Percentiles rank a stretch among this genome's conserved stretches.
Conservation (phyloP, 805 yeast species). For the Pichia thaimueangensis region DNA sequence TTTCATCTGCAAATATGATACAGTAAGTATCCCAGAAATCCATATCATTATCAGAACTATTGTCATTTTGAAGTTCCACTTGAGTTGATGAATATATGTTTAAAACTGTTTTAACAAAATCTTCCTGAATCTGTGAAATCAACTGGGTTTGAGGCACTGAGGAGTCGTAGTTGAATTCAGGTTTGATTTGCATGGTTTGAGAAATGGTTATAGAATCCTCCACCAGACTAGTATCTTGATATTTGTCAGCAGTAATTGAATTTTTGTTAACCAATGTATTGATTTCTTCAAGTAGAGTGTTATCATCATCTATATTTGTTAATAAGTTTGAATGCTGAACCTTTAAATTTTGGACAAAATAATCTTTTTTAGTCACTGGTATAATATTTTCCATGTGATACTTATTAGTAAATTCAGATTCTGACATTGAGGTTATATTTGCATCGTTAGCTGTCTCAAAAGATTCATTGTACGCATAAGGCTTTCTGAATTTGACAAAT, state of each 20-base stretch:
- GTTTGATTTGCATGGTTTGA: no score
- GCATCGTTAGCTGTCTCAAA: conserved; percentile 7
- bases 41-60: not conserved
- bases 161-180: conserved; percentile 7
- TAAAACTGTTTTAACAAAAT: not conserved
- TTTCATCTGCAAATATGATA: not conserved
- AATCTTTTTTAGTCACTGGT: conserved; percentile 15
- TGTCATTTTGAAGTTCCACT: not conserved
- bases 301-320: conserved; percentile 1
- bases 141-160: conserved; percentile 1
- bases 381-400: conserved; percentile 1
- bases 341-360: conserved; percentile 24
- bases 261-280: not conserved
- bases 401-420: not conserved
- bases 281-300: conserved; percentile 3
- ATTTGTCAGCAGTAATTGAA: no score
- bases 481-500: conserved; percentile 31
- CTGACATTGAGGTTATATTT: not conserved
- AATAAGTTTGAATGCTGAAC: conserved; percentile 23
- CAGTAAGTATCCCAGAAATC: not conserved
- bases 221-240: not conserved
- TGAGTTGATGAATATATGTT: not conserved
- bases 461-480: conserved; percentile 15
- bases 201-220: no score
- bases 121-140: not conserved